Base-by-base conservation (phyloP, 2,329 filamentous ascomycete genomes). In the Coniella vitis region DNA sequence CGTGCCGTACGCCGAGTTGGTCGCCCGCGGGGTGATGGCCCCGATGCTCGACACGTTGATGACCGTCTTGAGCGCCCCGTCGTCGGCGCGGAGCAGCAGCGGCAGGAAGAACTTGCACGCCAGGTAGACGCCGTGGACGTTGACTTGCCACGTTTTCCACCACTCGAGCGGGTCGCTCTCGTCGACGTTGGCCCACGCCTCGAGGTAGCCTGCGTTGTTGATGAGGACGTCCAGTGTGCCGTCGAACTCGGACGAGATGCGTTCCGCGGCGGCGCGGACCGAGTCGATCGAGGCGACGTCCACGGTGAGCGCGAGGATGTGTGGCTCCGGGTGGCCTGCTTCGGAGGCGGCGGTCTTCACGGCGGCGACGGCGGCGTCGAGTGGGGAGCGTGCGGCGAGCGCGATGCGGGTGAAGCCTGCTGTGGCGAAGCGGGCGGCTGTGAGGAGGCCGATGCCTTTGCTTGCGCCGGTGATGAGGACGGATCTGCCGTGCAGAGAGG, bases 381-480 rank as follows among this genome's bases (percentile, higher is more conserved):
- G 64, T n/a, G 63, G 56, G 4, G 72, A 74, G 8, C 78, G 73
- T 3, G 76, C 77, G 12, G 63, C 70, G 13, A 82, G 61, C 36
- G 69, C 70, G 53, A 83, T 75, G 45, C 60, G 63, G 5, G 66
- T 65, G 45, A 69, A 72, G 7, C 72, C 72, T 2, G 75, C 75
- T 52, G 61, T 64, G 29, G 75, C 77, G 57, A 70, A 79, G 29
- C 70, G 66, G 17, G 76, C 55, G 1, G 74, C 75, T 3, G 67
- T 77, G 22, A 68, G 64, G 3, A 62, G 65, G 7, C 76, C 75
- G 45, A 76, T 68, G 20, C 74, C 73, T 38, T 67, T 71, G 4
- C 71, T 73, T 2, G 70, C 74, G 7, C 75, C 76, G 5, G 69
- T 73, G 42, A 79, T 69, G 50, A 81, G 66, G 42, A 64, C 58